Base-by-base conservation (phyloP, 495 filamentous ascomycete species). In the Tuber melanosporum region DNA sequence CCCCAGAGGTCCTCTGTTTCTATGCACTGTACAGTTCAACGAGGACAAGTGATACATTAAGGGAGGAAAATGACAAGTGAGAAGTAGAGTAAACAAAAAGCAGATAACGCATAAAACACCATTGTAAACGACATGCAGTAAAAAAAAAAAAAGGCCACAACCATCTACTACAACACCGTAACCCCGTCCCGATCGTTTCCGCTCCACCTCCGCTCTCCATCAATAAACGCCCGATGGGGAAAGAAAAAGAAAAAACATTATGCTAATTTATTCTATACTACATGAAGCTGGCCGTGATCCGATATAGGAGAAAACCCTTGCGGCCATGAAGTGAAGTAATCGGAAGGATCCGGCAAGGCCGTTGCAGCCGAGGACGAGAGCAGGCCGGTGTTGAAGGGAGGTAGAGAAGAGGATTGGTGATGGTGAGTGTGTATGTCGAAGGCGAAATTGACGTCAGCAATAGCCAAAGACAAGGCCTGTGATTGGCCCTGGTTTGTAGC, bases 241-340 rank as follows among this genome's bases (percentile, higher is more conserved):
- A 12, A 36, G 26, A 17, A 36, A 32, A n/a, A n/a, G 12, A 66
- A 66, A 66, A 66, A 66, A 66, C 4, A 66, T 66, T 66, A 66
- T 66, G 26, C 57, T 66, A 66, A 66, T 66, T 66, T 36, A 66
- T 66, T 66, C 26, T 66, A 66, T 66, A 66, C 57, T 66, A 66
- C 57, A 26, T 66, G 57, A 17, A 66, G 57, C 32, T 66, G 57
- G 3, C 77, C 77, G 74, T 80, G 78, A 32, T 76, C 78, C 46
- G 78, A 80, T 72, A 80, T 71, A 70, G 78, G 78, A 49, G 78
- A 80, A 72, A 80, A 80, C 57, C 77, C 77, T 69, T 80, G 78
- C 39, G 78, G 78, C 78, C 78, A 80, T 49, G 78, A 78, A 47
- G 78, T 75, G 45, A 80, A 80, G 76, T 80, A 80, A 45, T 80